Evolutionary conservation across 768 basidiomycete genomes (phyloP), one percentile per base, ranked within the genome.

Genomic region (Paxillus involutus): DNA sequence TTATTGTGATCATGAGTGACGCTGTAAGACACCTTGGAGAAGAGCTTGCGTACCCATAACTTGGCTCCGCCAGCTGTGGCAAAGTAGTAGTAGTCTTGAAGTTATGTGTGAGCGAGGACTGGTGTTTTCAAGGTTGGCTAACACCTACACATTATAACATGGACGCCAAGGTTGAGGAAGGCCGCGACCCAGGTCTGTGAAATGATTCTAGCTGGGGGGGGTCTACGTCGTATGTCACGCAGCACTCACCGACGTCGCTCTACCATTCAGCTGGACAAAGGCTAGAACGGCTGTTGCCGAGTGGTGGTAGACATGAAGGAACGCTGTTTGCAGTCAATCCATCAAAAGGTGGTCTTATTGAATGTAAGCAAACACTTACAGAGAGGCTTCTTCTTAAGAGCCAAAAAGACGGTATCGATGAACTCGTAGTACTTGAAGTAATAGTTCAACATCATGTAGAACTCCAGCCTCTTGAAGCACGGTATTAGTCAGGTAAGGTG

Each of bases 41-140:
- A 19, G 26, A n/a, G 14, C 4, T 26, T 5, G 4, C 55, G 30
- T 48, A 63, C 62, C 63, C 63, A 63, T 44, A 58, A 1, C 41
- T 52, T 63, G 7, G 56, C 59, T 14, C 64, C 64, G 0, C 94
- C 94, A 51, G 95, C 93, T 41, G 94, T 92, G 21, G 93, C 93
- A 71, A 88, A 97, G 76, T 98, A 98, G 75, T 98, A 98, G 74
- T 97, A 98, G 77, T 98, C 93, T 94, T 65, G 10, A 14, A 24
- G 47, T 21, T 36, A 49, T 45, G 35, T 17, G 12, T 47, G 35
- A 59, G 45, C 19, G 32, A 37, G 17, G 32, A 49, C 24, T 55
- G 26, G 51, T 17, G 39, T 30, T 37, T 44, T 44, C 17, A 44
- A 44, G 32, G 10, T 24, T 30, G 14, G 17, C 37, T 13, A 21